Evolutionary conservation across 2,329 filamentous ascomycete genomes (phyloP), one percentile per base, ranked within the genome.

Genomic region (Talaromyces sp.): DNA sequence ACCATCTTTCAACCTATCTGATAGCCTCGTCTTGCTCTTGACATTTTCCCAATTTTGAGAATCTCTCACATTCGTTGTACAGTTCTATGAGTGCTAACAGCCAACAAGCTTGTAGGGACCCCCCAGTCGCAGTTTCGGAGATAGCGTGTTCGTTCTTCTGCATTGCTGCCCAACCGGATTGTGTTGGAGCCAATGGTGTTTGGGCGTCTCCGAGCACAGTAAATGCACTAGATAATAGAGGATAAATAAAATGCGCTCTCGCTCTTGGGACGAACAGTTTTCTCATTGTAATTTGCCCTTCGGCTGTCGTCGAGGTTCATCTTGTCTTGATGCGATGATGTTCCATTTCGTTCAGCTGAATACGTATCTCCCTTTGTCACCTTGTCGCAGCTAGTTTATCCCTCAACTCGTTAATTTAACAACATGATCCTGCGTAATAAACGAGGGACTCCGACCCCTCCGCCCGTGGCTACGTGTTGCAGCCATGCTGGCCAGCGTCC

Each of bases 1-100:
- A 65, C 61, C 68, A 69, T 70, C 68, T 69, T 70, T 70, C 68
- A 68, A 36, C 57, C 59, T 63, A 51, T 65, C 63, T 65, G 63
- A 65, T 60, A 59, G 52, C 44, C 50, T 59, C 9, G 28, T 62
- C 5, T 55, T 42, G 14, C 34, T 60, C 16, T 30, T 53, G 14
- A 16, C 12, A 53, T 30, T 18, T 16, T 30, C 50, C n/a, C 16
- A 30, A n/a, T 53, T 53, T 53, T 53, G 23, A n/a, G 23, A 53
- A 31, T 53, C 18, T 51, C 44, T 23, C 18, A 18, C 44, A 53
- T 18, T 10, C 40, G 12, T 5, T 16, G n/a, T 56, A 28, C 36
- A 50, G 30, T 30, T 44, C 27, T 28, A 30, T 40, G 31, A 50
- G 44, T 27, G 42, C 53, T 61, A 30, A 59, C 57, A 50, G 50